phyloP scores from a whole-genome alignment of 2,329 filamentous ascomycete genomes.

The Aspergillus sp. region DNA sequence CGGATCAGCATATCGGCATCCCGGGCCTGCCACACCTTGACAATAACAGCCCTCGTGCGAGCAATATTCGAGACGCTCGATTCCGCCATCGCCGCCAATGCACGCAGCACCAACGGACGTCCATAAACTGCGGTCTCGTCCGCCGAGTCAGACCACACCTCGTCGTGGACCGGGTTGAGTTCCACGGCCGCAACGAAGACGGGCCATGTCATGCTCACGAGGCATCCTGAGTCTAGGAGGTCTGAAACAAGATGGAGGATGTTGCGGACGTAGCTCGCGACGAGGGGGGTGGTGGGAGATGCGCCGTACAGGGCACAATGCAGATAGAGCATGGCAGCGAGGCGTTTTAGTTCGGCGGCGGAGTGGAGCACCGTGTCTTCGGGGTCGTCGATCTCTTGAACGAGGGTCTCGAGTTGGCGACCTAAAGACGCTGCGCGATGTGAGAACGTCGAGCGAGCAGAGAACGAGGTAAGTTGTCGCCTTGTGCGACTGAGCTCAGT shows the following conservation, averaged over 20 bases:
- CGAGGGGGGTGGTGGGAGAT: constrained; percentile 39
- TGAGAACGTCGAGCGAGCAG: constrained; percentile 27
- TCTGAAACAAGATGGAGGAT: constrained; percentile 37
- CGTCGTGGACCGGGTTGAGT: constrained; percentile 39
- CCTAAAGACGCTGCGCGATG: constrained; percentile 37
- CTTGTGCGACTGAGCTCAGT: constrained; percentile 46
- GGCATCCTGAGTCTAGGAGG: constrained; percentile 32
- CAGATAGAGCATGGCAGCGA: constrained; percentile 47
- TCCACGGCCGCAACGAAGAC: constrained; percentile 48
- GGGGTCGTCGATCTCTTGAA: constrained; percentile 32
- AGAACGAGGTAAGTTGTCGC: constrained; percentile 26
- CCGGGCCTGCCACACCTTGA: constrained; percentile 49
- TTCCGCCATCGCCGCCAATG: constrained; percentile 42
- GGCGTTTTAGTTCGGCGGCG: constrained; percentile 44
- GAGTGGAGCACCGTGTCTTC: constrained; percentile 34
- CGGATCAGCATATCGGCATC: constrained; percentile 36
- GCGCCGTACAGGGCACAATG: constrained; percentile 48
- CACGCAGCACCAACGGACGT: constrained; percentile 40
- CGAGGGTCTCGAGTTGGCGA: constrained; percentile 31
- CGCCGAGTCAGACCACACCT: constrained; percentile 29
- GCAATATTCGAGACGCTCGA: constrained; percentile 46
- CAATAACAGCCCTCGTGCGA: constrained; percentile 47
- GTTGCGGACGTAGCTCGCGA: constrained; percentile 31
- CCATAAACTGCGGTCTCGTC: constrained; percentile 28
- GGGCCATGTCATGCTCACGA: constrained; percentile 43